Conservation (phyloP, 169 alveolate genomes). For the Perkinsus chesapeaki region DNA sequence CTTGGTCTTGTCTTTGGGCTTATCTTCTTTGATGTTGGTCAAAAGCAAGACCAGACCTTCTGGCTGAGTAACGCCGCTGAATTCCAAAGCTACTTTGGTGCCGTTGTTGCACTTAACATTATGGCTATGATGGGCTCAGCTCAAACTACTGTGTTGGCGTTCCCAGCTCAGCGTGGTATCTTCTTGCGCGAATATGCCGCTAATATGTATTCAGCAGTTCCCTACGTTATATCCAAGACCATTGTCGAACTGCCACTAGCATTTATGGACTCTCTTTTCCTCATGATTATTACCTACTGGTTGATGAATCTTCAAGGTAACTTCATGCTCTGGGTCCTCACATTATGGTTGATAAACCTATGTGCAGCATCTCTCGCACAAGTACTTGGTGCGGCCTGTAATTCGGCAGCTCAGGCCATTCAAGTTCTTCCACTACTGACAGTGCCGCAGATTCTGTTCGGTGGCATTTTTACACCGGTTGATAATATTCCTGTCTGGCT, state of each 20-base stretch:
- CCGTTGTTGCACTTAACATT: not conserved
- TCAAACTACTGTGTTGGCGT: not conserved
- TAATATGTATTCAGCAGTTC: not conserved
- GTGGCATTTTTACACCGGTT: conserved; percentile 62
- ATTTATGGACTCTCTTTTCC: not conserved
- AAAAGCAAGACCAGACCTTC: not conserved
- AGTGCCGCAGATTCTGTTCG: conserved; percentile 46
- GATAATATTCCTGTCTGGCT: conserved; percentile 52
- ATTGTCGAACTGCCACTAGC: not conserved
- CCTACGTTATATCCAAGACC: not conserved
- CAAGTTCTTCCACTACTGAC: conserved; percentile 35
- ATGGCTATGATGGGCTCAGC: not conserved
- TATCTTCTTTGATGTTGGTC: not conserved
- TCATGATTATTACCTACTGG: not conserved
- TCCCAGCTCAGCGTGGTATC: conserved; percentile 8
- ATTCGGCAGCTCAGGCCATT: not conserved
- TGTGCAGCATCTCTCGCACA: not conserved
- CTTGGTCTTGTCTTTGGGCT: not conserved
- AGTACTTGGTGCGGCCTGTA: not conserved
- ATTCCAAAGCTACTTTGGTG: not conserved
- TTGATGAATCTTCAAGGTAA: not conserved
- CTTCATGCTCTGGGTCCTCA: not conserved
- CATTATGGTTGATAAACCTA: not conserved
- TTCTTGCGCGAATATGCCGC: not conserved
- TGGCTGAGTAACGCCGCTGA: not conserved